Evolutionary conservation across 2,329 filamentous ascomycete genomes (phyloP), one percentile per base, ranked within the genome.

Genomic region (Blastomyces silverae): DNA sequence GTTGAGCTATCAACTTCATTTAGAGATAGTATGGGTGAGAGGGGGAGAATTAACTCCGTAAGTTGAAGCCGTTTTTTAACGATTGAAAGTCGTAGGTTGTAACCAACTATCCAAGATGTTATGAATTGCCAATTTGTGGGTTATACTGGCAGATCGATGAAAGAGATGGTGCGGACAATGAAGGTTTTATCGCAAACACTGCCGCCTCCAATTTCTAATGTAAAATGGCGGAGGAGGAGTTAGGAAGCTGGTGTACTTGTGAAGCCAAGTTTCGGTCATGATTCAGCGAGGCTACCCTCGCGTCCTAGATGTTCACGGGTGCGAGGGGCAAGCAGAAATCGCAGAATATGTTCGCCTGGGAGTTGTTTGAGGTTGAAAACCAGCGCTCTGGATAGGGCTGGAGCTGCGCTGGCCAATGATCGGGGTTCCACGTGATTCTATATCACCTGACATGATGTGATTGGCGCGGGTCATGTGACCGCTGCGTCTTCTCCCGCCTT

Each of bases 401-500:
- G 34, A 37, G 8, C 1, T 37, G 34, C 34, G 34, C 34, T 10
- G 34, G 34, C 34, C 34, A 37, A 10, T 10, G 34, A 37, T 37
- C 10, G 3, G 6, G 1, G 1, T 2, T 37, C 1, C 50, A 53
- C n/a, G 11, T 53, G 50, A 52, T 13, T 3, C 13, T 13, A 11
- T 31, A 31, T 56, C 53, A 56, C 53, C 13, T 56, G 28, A 56
- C 66, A 67, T 64, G 48, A 65, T 61, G 44, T 67, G 57, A 50
- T 70, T 50, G 61, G 28, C 1, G 17, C 28, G 7, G 28, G 42
- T 63, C 62, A 63, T 58, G 62, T 63, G 62, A 63, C 52, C n/a
- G n/a, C 15, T 50, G 53, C 37, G 55, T 20, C 48, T 56, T 62
- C 62, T 63, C 62, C 74, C 73, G 75, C 74, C 74, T 73, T 76